Base-by-base conservation (phyloP, 2,329 filamentous ascomycete species). In the Clonostachys chloroleuca region DNA sequence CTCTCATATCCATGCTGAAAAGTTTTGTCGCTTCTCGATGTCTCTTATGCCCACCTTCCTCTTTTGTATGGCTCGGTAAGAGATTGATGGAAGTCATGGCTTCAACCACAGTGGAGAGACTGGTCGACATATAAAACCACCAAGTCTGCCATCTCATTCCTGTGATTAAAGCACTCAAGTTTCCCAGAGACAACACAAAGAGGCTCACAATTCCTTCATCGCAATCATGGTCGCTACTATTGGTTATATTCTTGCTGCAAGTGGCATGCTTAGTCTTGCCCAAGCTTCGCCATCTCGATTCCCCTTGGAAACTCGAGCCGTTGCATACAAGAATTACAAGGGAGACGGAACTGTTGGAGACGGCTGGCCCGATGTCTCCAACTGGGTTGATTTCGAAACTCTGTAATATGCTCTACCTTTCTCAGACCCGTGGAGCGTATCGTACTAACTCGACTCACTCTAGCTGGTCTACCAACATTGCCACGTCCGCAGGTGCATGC, bases 361-460 rank as follows among this genome's bases (percentile, higher is more conserved):
- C n/a, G 44, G 44, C 44, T 46, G 44, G 44, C 44, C 44, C 16
- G 37, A 10, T 33, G 20, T 42, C 37, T 30, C 35, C 20, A 34
- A 24, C 14, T 46, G 44, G 37, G 17, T 12, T 5, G 44, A 46
- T 18, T 46, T 46, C 14, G 44, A 46, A 20, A 46, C 44, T 9
- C 10, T 46, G 36, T 42, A 42, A 20, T 30, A 30, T 30, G 24
- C 24, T 30, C 24, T 9, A 10, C 8, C 24, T 30, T 30, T 30
- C 24, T 10, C 9, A 30, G 24, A 10, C 9, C 24, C 9, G 24
- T 30, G 24, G 36, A n/a, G 17, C 17, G 36, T n/a, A 39, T 18
- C 5, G 17, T 35, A 33, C 33, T n/a, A 33, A 33, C 42, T 33
- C 16, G 12, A 34, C 24, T 30, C 24, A 30, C 8, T 30, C 3